Evolutionary conservation across 768 basidiomycete species (phyloP), one percentile per base, ranked within the genome.

Genomic region (Chalciporus sphaerocephalus): DNA sequence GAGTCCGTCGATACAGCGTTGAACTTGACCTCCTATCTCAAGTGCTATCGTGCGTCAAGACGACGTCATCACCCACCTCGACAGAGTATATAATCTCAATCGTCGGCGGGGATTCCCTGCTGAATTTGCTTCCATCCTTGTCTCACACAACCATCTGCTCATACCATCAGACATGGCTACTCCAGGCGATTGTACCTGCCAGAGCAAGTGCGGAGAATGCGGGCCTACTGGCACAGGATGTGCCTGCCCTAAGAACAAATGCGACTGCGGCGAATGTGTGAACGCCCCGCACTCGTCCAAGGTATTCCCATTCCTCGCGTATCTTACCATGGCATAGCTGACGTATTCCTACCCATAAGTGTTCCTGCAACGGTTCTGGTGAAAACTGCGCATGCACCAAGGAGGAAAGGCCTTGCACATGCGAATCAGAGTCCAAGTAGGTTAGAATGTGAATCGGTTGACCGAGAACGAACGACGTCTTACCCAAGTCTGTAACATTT

Each of bases 211-310:
- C 59, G 36, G 45, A 65, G 65, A 34, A 4, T 69, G 67, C 40
- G 61, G 63, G 7, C 54, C 66, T 25, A 23, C 45, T 13, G 67
- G 65, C 33, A 58, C 65, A 7, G 61, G 58, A 27, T 69, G 67
- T 36, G 12, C 43, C 3, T 69, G 68, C 41, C 33, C 61, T 2
- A 64, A 59, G 46, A 56, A 55, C 42, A 52, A 53, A 33, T 69
- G 68, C 35, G 39, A 58, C 35, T 69, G 68, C 53, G 16, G 45
- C 7, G 27, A 49, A 16, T 69, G 68, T 47, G 46, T 46, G 5
- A 69, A 69, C 28, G 61, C 56, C 38, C 44, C 57, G 8, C 57
- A 59, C 33, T 54, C 64, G 17, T 22, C 36, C 16, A 55, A 66
- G 39, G 61, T 59, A 33, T 13, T 10, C 13, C n/a, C 9, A 5